Conservation (phyloP, 2,329 filamentous ascomycete species). For the Tolypocladium ophioglossoides region DNA sequence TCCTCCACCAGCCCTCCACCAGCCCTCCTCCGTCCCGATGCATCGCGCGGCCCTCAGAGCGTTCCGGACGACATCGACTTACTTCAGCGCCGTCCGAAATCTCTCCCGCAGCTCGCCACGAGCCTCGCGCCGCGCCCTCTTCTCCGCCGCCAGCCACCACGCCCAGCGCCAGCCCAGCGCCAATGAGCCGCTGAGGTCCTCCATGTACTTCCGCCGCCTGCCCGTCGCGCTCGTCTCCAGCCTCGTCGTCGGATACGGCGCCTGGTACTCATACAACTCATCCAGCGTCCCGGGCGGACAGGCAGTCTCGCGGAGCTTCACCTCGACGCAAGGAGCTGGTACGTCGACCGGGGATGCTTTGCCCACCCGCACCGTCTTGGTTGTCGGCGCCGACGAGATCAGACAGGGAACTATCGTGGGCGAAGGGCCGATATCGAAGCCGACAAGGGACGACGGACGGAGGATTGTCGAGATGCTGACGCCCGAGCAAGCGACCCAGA, state of each 20-base stretch:
- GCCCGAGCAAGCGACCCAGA: slow-evolving; percentile 84
- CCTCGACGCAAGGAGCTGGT: slow-evolving; percentile 21
- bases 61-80: slow-evolving; percentile 57
- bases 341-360: slow-evolving; percentile 22
- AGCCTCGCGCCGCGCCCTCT: slow-evolving; percentile 27
- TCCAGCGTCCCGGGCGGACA: slow-evolving; percentile 21
- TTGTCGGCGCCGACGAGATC: slow-evolving; percentile 83
- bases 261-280: slow-evolving; percentile 61
- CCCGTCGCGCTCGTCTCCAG: slow-evolving; percentile 57
- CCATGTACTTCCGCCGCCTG: slow-evolving; percentile 66
- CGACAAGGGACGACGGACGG: slow-evolving; percentile 72
- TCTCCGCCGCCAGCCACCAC: slow-evolving; percentile 12
- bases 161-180: slow-evolving; percentile 25
- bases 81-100: slow-evolving; percentile 51
- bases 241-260: slow-evolving; percentile 59
- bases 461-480: slow-evolving; percentile 94
- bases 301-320: slow-evolving; percentile 29
- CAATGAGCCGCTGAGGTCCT: slow-evolving; percentile 48
- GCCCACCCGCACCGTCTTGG: slow-evolving; percentile 58
- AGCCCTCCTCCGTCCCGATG: slow-evolving; percentile 39
- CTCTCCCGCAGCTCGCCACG: slow-evolving; percentile 32
- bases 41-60: slow-evolving; percentile 61
- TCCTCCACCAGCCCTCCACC: background rate
- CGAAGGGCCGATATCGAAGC: slow-evolving; percentile 79
- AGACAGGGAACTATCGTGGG: slow-evolving; percentile 80